These are phyloP conservation scores for Remersonia thermophila DNA, from an alignment of 2,329 filamentous ascomycete genomes.

Conservation along the genomic window DNA sequence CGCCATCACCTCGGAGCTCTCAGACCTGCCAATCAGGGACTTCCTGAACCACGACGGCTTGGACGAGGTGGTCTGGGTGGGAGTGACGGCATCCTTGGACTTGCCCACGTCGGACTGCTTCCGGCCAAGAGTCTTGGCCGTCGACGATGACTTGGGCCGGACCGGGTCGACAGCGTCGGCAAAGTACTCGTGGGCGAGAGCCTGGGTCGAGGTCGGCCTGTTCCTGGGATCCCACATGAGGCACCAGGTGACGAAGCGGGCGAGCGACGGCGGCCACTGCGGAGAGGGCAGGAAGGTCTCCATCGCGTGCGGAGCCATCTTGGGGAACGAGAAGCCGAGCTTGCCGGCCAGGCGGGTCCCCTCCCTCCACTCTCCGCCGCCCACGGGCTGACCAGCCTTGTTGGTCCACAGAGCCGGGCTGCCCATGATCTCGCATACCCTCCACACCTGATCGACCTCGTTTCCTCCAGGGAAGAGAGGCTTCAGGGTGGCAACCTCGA, in stretches of 20 bases:
- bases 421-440: constrained; percentile 98
- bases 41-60: constrained; percentile 97
- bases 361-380: constrained; percentile 95
- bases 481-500: constrained; percentile 92
- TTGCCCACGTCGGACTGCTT: constrained; percentile 79
- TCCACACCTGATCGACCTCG: constrained; percentile 97
- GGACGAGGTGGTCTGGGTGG: constrained; percentile 46
- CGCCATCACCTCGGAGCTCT: constrained; percentile 46
- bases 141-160: constrained; percentile 72
- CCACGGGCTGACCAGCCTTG: constrained; percentile 74
- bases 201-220: constrained; percentile 83
- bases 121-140: constrained; percentile 70
- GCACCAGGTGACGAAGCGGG: constrained; percentile 95
- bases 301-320: constrained; percentile 96
- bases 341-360: constrained; percentile 87
- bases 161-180: constrained; percentile 82
- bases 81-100: constrained; percentile 48
- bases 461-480: constrained; percentile 95
- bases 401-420: constrained; percentile 97
- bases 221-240: constrained; percentile 96
- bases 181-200: constrained; percentile 93
- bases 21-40: constrained; percentile 73
- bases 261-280: constrained; percentile 80
- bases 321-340: constrained; percentile 95
- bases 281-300: constrained; percentile 83